Percentiles rank a stretch among this genome's conserved stretches.
phyloP scores from a whole-genome alignment of 441 rosid genomes.

The Arabidopsis hybrid region DNA sequence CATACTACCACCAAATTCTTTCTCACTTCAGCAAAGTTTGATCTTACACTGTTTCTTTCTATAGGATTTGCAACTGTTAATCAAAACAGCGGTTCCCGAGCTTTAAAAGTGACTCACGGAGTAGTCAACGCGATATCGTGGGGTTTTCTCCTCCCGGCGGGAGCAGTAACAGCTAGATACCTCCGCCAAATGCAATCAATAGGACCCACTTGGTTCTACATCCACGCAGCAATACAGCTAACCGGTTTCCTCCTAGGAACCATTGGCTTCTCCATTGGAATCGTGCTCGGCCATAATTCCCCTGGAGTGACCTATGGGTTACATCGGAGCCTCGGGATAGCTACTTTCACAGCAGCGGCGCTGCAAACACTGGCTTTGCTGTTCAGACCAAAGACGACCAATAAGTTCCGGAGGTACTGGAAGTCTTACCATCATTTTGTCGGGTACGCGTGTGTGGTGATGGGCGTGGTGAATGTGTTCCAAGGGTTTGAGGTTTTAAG shows the following conservation, averaged over 20 bases:
- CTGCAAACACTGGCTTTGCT: conserved; percentile 84
- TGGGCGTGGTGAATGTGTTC: conserved; percentile 92
- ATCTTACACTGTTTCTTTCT: not conserved
- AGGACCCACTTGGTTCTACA: conserved; percentile 90
- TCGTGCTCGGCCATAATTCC: conserved; percentile 69
- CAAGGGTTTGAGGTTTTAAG: conserved; percentile 94
- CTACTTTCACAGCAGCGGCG: conserved; percentile 61
- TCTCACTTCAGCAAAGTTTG: not conserved
- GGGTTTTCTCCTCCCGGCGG: conserved; percentile 80
- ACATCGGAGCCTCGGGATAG: conserved; percentile 82
- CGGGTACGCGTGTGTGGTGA: conserved; percentile 86
- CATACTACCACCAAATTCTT: no score
- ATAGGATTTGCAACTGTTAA: conserved; percentile 47
- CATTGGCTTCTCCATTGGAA: conserved; percentile 75
- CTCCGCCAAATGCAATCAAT: conserved; percentile 69
- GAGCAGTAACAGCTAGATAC: conserved; percentile 78
- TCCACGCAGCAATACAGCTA: conserved; percentile 74
- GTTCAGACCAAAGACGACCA: conserved; percentile 86
- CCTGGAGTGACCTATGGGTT: conserved; percentile 70
- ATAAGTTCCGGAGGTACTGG: conserved; percentile 90
- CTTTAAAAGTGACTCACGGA: conserved; percentile 65
- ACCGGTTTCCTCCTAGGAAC: conserved; percentile 67
- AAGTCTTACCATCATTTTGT: conserved; percentile 97
- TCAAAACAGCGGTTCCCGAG: conserved; percentile 46
- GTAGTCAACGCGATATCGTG: conserved; percentile 70